Percentiles rank a stretch among this genome's conserved stretches.
These are phyloP conservation scores for Lecanicillium sp. DNA, from an alignment of 2,329 filamentous ascomycete species.

Conservation along the genomic window DNA sequence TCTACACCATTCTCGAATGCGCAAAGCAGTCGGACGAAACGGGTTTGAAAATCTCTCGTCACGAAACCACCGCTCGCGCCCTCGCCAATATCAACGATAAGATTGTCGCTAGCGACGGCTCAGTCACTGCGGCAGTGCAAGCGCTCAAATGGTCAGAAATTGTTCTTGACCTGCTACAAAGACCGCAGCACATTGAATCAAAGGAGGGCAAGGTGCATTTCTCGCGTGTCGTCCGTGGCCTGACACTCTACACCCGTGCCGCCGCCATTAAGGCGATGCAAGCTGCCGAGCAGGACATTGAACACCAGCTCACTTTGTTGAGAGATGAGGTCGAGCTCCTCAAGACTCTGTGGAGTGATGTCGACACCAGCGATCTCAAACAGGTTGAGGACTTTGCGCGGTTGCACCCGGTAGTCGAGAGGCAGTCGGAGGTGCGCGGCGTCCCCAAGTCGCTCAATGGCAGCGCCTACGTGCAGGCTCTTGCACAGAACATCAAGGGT, in stretches of 20 bases:
- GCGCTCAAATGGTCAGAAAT: slow-evolving; percentile 37
- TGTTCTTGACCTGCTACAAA: slow-evolving; percentile 41
- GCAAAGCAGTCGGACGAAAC: slow-evolving; percentile 38
- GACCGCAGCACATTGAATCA: slow-evolving; percentile 26
- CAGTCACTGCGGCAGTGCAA: slow-evolving; percentile 26
- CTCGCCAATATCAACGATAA: slow-evolving; percentile 23
- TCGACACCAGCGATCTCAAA: slow-evolving; percentile 12
- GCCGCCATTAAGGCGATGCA: slow-evolving; percentile 18
- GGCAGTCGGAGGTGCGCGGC: slow-evolving; percentile 5
- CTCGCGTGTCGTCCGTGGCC: slow-evolving; percentile 20
- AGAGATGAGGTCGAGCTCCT: slow-evolving; percentile 21
- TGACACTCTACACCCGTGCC: slow-evolving; percentile 20
- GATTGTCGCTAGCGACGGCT: slow-evolving; percentile 29
- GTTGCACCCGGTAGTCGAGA: slow-evolving; percentile 15
- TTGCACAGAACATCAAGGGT: slow-evolving; percentile 29
- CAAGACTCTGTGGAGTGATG: slow-evolving; percentile 17
- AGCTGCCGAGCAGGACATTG: slow-evolving; percentile 13
- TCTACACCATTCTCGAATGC: slow-evolving; percentile 41
- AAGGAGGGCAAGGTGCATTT: slow-evolving; percentile 15
- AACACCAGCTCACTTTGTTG: slow-evolving; percentile 17
- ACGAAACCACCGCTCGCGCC: slow-evolving; percentile 27
- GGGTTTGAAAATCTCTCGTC: slow-evolving; percentile 31
- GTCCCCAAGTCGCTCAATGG: slow-evolving; percentile 14
- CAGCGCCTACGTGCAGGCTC: slow-evolving; percentile 17
- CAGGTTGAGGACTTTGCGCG: slow-evolving; percentile 15